Evolutionary conservation across 1,284 basidiomycete species (phyloP).

Genomic region (Trametes sp.): DNA sequence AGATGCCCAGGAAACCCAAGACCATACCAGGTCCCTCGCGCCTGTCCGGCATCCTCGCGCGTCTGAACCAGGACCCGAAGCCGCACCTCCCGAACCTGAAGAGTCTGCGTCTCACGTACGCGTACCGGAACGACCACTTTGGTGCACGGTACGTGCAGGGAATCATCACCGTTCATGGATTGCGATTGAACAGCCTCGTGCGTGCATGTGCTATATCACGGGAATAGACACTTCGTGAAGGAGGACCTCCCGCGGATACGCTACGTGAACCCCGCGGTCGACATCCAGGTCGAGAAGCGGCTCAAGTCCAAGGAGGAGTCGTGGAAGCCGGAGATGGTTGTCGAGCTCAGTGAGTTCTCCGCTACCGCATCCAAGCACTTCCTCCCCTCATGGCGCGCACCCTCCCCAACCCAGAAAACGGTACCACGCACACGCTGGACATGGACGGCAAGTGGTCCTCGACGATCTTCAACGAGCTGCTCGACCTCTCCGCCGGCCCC

Average conservation of each 20-base stretch:
- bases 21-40: conserved; percentile 59
- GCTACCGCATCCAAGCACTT: background rate
- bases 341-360: conserved; percentile 63
- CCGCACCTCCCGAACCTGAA: conserved; percentile 62
- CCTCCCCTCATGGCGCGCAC: background rate
- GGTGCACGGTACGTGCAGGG: conserved; percentile 60
- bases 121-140: conserved; percentile 73
- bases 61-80: conserved; percentile 60
- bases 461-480: conserved; percentile 68
- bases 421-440: conserved; percentile 55
- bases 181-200: too few species aligned
- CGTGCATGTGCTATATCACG: background rate
- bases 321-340: conserved; percentile 64
- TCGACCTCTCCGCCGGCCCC: conserved; percentile 67
- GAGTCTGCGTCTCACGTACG: conserved; percentile 62
- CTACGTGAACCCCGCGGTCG: conserved; percentile 70
- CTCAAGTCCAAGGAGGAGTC: conserved; percentile 58
- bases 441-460: conserved; percentile 74
- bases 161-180: too few species aligned
- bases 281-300: conserved; percentile 62
- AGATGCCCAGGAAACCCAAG: conserved; percentile 53
- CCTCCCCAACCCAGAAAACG: conserved; percentile 53
- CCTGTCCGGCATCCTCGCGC: conserved; percentile 60
- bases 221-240: conserved; percentile 73
- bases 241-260: conserved; percentile 77